A percentile compares a stretch with the other conserved stretches of the same genome.
Conservation (phyloP, 768 basidiomycete genomes). For the Auriscalpium vulgare region DNA sequence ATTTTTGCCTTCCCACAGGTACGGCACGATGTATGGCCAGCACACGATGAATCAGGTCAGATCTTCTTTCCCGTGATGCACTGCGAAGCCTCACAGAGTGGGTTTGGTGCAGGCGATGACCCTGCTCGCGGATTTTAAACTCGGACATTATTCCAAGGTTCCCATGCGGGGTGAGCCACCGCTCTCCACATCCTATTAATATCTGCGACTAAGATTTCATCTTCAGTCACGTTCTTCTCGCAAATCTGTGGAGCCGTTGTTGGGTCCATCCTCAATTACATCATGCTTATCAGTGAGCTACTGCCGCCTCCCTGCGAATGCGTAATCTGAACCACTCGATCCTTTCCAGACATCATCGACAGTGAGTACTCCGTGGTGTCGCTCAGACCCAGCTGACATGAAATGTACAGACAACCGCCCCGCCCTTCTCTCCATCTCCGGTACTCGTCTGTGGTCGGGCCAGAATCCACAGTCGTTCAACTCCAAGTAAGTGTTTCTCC, state of each 20-base stretch:
- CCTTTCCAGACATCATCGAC: slow-evolving; percentile 2
- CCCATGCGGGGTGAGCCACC: slow-evolving; percentile 12
- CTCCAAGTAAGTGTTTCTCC: slow-evolving; percentile 13
- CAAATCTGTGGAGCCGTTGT: slow-evolving; percentile 22
- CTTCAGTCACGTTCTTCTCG: slow-evolving; percentile 17
- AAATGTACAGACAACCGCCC: slow-evolving; percentile 20
- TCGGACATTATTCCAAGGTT: slow-evolving; percentile 18
- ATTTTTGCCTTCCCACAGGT: background rate
- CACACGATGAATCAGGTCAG: slow-evolving; percentile 11
- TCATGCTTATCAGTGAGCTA: slow-evolving; percentile 17
- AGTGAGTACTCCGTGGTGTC: slow-evolving; percentile 7
- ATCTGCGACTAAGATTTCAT: no score
- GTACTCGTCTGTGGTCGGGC: slow-evolving; percentile 26
- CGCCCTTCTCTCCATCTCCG: slow-evolving; percentile 21
- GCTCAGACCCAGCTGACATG: background rate
- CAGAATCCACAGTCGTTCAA: slow-evolving; percentile 24
- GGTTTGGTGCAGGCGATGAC: slow-evolving; percentile 2
- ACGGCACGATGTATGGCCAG: slow-evolving; percentile 8
- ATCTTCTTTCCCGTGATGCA: background rate
- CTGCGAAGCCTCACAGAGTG: background rate
- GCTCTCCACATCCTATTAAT: background rate
- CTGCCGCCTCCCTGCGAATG: no score
- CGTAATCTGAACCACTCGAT: no score
- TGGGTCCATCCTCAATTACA: slow-evolving; percentile 15
- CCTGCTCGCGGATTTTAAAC: slow-evolving; percentile 19